phyloP scores from a whole-genome alignment of 2,329 filamentous ascomycete species.

The Calcarisporium arbuscula region DNA sequence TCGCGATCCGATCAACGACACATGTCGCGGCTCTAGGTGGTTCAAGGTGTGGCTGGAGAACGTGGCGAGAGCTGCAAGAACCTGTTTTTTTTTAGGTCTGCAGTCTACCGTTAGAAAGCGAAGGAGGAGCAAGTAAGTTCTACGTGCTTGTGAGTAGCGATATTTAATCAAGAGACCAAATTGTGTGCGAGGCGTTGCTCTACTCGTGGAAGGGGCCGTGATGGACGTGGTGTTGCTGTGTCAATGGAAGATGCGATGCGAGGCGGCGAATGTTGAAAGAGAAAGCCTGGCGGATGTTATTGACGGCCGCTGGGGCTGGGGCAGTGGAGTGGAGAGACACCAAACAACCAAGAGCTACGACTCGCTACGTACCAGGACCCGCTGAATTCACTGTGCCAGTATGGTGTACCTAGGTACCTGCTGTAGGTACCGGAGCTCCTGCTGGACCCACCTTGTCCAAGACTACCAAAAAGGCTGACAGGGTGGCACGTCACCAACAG shows the following conservation, averaged over 20 bases:
- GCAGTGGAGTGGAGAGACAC: too few species aligned
- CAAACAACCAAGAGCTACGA: too few species aligned
- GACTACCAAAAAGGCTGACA: too few species aligned
- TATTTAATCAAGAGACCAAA: not conserved
- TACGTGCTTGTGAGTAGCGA: constrained; percentile 4
- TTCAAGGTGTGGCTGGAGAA: constrained; percentile 35
- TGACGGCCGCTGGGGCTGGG: too few species aligned
- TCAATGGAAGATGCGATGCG: not conserved
- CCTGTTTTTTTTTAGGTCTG: constrained; percentile 16
- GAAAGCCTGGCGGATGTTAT: too few species aligned
- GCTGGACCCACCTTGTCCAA: too few species aligned
- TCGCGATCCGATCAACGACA: constrained; percentile 19
- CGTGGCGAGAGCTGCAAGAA: constrained; percentile 36
- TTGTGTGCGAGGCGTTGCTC: not conserved
- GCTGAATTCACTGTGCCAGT: too few species aligned
- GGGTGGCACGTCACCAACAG: too few species aligned
- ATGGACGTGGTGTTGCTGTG: not conserved
- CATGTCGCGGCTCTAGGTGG: constrained; percentile 29
- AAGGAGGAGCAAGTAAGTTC: constrained; percentile 18
- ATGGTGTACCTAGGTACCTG: too few species aligned
- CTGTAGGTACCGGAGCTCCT: too few species aligned
- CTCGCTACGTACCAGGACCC: too few species aligned
- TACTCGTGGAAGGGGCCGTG: not conserved
- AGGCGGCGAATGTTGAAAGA: too few species aligned
- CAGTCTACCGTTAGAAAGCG: constrained; percentile 14